Conservation (phyloP, 768 basidiomycete species). For the Gelatoporia subvermispora region DNA sequence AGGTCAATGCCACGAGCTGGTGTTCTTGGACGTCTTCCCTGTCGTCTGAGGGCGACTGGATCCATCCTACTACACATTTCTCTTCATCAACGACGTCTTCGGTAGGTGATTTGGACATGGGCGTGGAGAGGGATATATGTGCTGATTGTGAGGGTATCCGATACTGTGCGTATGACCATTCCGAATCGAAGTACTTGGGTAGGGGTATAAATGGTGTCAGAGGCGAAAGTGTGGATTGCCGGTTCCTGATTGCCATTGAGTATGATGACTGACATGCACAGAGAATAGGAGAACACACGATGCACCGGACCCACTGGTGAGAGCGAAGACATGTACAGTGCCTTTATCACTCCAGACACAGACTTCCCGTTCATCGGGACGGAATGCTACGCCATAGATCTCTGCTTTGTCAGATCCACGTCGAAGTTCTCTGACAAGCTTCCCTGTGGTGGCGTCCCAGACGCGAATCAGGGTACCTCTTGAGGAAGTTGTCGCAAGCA, state of each 20-base stretch:
- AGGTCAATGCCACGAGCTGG: conserved; percentile 83
- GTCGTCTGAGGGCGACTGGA: conserved; percentile 42
- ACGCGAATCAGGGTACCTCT: conserved; percentile 83
- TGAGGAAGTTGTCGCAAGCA: conserved; percentile 80
- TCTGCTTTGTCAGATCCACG: conserved; percentile 87
- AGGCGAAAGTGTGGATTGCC: conserved; percentile 78
- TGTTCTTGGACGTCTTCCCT: conserved; percentile 42
- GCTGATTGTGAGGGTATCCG: conserved; percentile 81
- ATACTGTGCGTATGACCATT: conserved; percentile 95
- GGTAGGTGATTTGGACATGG: conserved; percentile 49
- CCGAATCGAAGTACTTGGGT: conserved; percentile 90
- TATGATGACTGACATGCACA: not conserved
- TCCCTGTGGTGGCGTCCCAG: conserved; percentile 75
- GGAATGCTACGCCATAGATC: conserved; percentile 86
- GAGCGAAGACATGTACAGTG: conserved; percentile 84
- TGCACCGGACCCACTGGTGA: conserved; percentile 53
- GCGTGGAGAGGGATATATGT: conserved; percentile 73
- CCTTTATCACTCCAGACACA: conserved; percentile 96
- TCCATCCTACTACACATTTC: conserved; percentile 85
- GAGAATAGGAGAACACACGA: conserved; percentile 48
- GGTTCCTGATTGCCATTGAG: conserved; percentile 51
- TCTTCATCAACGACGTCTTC: conserved; percentile 74
- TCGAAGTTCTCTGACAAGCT: conserved; percentile 73
- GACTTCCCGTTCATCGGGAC: conserved; percentile 79
- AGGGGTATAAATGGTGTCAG: conserved; percentile 76